Conservation (phyloP, 1,284 basidiomycete genomes). For the Cystobasidiaceae sp. region DNA sequence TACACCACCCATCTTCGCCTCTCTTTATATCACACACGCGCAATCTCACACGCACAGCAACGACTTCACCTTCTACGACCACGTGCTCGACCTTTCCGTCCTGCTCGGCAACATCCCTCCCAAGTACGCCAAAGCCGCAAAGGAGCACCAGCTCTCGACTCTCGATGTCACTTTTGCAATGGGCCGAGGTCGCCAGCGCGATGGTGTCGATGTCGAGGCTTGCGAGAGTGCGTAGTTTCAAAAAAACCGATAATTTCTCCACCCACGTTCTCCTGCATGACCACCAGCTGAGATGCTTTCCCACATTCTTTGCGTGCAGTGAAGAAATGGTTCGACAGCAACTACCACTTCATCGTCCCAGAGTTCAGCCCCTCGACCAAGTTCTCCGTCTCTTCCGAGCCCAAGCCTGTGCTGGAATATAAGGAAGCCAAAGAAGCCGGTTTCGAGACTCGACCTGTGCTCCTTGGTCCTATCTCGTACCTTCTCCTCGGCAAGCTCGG, state of each 20-base stretch:
- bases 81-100: slow-evolving; percentile 94
- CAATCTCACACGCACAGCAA: slow-evolving; percentile 57
- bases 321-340: slow-evolving; percentile 82
- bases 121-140: slow-evolving; percentile 73
- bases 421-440: slow-evolving; percentile 90
- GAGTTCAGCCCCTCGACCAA: slow-evolving; percentile 88
- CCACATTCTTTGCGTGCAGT: slow-evolving; percentile 33
- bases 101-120: slow-evolving; percentile 96
- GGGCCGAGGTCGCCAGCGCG: slow-evolving; percentile 93
- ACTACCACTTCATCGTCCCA: slow-evolving; percentile 93
- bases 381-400: slow-evolving; percentile 74
- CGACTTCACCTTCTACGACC: slow-evolving; percentile 98
- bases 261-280: neutral
- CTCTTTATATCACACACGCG: slow-evolving; percentile 22
- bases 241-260: too few relatives aligned
- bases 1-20: neutral
- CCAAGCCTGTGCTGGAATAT: slow-evolving; percentile 91
- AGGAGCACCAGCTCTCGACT: slow-evolving; percentile 60
- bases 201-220: slow-evolving; percentile 91
- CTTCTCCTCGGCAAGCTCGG: slow-evolving; percentile 86
- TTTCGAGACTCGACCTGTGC: slow-evolving; percentile 85
- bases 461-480: slow-evolving; percentile 95
- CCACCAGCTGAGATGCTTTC: neutral
- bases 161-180: slow-evolving; percentile 98
- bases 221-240: slow-evolving; percentile 99